Evolutionary conservation across 2,329 filamentous ascomycete species (phyloP), one percentile per base, ranked within the genome.

Genomic region (Amphichorda felina): DNA sequence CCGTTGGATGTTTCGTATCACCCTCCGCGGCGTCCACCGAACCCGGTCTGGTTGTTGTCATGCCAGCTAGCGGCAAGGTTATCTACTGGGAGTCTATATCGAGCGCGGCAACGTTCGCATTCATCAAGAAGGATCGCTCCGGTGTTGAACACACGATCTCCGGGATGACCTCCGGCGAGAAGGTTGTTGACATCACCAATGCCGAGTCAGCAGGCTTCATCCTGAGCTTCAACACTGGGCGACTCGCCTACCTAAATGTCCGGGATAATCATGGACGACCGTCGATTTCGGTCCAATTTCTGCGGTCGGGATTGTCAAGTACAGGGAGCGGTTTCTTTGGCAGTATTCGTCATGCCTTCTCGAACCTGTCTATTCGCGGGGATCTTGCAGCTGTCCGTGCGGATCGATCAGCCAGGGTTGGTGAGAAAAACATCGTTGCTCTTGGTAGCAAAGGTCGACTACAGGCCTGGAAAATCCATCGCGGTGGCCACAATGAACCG

Each of bases 51-150:
- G 75, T 98, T 19, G 73, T 95, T 26, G 70, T 96, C 26, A 84
- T 89, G 62, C 83, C 89, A 10, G 75, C 74, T 14, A 87, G 71
- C 33, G 91, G 91, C 35, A 88, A 80, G 55, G 76, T 96, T 35
- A 79, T 85, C 30, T 96, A 91, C 56, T 96, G 91, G 87, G 91
- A 96, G 54, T 93, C 86, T 27, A 83, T 96, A 43, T 87, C 89
- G 38, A 87, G 79, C 55, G 87, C 86, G 8, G 83, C 87, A 27
- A 86, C 85, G 1, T 70, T 93, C 37, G 84, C 83, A 42, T 74
- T 93, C 28, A 83, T 89, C 49, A 80, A 82, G 44, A 82, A 93
- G 52, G 82, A 84, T 49, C 78, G 82, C 44, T 80, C 78, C 43
- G 84, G 84, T 13, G 75, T 94, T 13, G 85, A 93, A 49, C 76